Conservation (phyloP, 805 yeast species). For the Brettanomyces naardenensis region DNA sequence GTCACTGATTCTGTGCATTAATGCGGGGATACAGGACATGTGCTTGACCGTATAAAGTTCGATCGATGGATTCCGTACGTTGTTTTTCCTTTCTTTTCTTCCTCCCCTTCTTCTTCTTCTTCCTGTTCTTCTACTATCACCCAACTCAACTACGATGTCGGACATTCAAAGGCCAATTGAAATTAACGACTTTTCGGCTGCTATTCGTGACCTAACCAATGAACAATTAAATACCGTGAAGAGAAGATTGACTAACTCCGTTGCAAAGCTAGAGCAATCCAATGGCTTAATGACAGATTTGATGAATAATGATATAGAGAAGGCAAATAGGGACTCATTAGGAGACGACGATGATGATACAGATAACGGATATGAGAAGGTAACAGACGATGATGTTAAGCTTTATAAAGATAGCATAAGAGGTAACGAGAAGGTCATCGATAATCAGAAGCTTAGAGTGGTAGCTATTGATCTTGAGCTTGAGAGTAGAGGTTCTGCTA, state of each 20-base stretch:
- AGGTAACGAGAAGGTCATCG: slow-evolving; percentile 50
- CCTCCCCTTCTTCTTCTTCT: too few species aligned
- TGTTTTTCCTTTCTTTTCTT: too few species aligned
- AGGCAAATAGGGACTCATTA: slow-evolving; percentile 15
- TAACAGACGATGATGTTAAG: slow-evolving; percentile 32
- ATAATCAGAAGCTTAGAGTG: slow-evolving; percentile 41
- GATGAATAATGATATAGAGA: slow-evolving; percentile 25
- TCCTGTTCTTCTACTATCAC: too few species aligned
- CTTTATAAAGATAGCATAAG: slow-evolving; percentile 46
- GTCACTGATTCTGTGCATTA: too few species aligned
- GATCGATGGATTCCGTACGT: too few species aligned
- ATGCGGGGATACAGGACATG: too few species aligned
- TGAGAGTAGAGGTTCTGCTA: slow-evolving; percentile 29
- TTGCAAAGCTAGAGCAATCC: slow-evolving; percentile 42
- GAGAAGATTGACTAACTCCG: slow-evolving; percentile 31
- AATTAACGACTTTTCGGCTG: slow-evolving; percentile 21
- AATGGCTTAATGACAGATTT: slow-evolving; percentile 40
- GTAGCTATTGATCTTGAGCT: slow-evolving; percentile 40
- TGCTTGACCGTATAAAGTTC: too few species aligned
- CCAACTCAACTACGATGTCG: slow-evolving; percentile 19
- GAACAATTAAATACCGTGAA: slow-evolving; percentile 30
- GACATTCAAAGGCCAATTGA: slow-evolving; percentile 20
- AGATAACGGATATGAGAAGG: slow-evolving; percentile 17
- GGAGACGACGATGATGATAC: slow-evolving; percentile 31
- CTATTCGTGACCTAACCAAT: slow-evolving; percentile 31